A percentile compares a stretch with the other conserved stretches of the same genome.
These are phyloP conservation scores for Rhamnella rubrinervis DNA, from an alignment of 331 rosid genomes.

Conservation along the genomic window DNA sequence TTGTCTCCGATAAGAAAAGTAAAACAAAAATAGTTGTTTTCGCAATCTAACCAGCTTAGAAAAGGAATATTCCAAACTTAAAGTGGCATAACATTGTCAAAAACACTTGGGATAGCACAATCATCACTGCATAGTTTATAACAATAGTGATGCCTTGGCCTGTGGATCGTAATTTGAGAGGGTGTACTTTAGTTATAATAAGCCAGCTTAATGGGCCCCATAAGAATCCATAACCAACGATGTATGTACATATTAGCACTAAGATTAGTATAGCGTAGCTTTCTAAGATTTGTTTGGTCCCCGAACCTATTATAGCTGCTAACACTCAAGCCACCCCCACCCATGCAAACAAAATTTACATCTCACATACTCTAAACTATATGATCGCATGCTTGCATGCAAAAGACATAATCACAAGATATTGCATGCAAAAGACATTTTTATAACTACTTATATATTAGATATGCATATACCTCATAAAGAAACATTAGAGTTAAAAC, in stretches of 20 bases:
- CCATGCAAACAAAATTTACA: conserved; percentile 20
- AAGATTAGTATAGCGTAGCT: conserved; percentile 36
- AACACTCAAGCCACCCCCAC: conserved; percentile 40
- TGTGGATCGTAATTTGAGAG: conserved; percentile 44
- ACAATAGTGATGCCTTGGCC: conserved; percentile 56
- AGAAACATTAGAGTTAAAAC: conserved; percentile 55
- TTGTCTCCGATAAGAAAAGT: conserved; percentile 70
- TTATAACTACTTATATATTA: neutral
- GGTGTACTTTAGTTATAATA: conserved; percentile 68
- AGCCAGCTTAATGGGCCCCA: conserved; percentile 76
- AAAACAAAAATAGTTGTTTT: conserved; percentile 44
- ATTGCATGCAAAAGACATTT: too few relatives aligned
- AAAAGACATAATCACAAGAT: too few relatives aligned
- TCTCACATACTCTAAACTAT: too few relatives aligned
- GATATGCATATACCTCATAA: conserved; percentile 28
- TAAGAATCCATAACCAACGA: conserved; percentile 71
- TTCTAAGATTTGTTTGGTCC: conserved; percentile 40
- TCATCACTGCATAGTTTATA: conserved; percentile 36
- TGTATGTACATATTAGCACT: conserved; percentile 41
- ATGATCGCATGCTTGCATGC: too few relatives aligned
- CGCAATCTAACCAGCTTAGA: conserved; percentile 54
- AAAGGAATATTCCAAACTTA: conserved; percentile 55
- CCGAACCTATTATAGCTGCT: conserved; percentile 38
- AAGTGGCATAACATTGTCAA: conserved; percentile 68
- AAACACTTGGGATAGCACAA: conserved; percentile 56